These are phyloP conservation scores for Lippia alba DNA, from an alignment of 305 asterid species.

Conservation along the genomic window DNA sequence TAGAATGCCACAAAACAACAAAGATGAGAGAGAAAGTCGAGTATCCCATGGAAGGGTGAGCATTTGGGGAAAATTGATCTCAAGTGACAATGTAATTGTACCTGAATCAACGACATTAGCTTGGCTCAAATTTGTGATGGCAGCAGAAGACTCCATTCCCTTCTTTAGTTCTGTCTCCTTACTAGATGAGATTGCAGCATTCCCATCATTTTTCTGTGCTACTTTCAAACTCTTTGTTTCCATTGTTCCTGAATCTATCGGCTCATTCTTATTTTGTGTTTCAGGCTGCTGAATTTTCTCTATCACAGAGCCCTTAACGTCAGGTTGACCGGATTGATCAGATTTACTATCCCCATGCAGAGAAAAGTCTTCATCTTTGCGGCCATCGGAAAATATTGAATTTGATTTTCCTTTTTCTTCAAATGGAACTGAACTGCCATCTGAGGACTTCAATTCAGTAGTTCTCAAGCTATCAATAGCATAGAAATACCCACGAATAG, in stretches of 20 bases:
- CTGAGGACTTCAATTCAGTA: constrained; percentile 8
- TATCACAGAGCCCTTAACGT: neutral
- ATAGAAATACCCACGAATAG: constrained; percentile 45
- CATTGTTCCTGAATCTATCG: constrained; percentile 2
- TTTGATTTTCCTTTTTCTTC: neutral
- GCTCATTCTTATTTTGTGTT: constrained; percentile 18
- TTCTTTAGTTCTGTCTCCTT: constrained; percentile 7
- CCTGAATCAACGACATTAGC: constrained; percentile 44
- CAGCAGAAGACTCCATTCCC: constrained; percentile 37
- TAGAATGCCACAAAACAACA: neutral
- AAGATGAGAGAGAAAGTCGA: neutral
- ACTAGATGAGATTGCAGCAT: constrained; percentile 6
- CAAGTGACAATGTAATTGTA: constrained; percentile 26
- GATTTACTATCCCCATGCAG: too few species aligned
- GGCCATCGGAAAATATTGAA: neutral
- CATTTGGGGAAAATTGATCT: neutral
- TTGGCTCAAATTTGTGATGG: constrained; percentile 27
- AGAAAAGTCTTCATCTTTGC: constrained; percentile 23
- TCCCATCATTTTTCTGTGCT: constrained; percentile 11
- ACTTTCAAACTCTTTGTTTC: constrained; percentile 16
- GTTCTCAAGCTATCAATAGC: constrained; percentile 34
- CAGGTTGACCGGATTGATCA: too few species aligned
- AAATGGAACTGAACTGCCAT: constrained; percentile 11
- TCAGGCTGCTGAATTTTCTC: constrained; percentile 6
- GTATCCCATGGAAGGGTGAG: neutral